Evolutionary conservation across 1,284 basidiomycete species (phyloP).

Genomic region (Puccinia polysora): DNA sequence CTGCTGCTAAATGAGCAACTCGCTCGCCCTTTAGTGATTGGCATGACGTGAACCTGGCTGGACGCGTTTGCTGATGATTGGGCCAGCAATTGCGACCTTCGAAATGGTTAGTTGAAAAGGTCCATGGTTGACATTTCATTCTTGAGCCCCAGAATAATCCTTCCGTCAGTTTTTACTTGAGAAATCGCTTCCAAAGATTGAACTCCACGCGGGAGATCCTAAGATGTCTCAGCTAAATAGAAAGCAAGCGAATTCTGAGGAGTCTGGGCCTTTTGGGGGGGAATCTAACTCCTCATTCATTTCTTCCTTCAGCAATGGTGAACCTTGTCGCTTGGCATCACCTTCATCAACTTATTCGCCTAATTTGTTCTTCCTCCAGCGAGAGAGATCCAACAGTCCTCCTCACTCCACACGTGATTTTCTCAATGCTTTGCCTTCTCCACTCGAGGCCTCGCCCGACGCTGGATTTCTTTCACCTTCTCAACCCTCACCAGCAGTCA

Average conservation of each 20-base stretch:
- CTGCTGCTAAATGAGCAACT: too few relatives aligned
- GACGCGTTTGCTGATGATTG: too few relatives aligned
- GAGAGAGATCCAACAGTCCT: slow-evolving; percentile 25
- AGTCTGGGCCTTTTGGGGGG: background rate
- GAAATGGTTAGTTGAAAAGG: too few relatives aligned
- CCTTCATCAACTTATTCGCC: slow-evolving; percentile 29
- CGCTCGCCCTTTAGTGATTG: too few relatives aligned
- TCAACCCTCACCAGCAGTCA: slow-evolving; percentile 1
- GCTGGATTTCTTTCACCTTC: slow-evolving; percentile 16
- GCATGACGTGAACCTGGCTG: too few relatives aligned
- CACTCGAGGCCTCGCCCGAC: slow-evolving; percentile 5
- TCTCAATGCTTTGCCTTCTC: slow-evolving; percentile 11
- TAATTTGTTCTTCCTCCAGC: slow-evolving; percentile 6
- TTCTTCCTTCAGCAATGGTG: slow-evolving; percentile 27
- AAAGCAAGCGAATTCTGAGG: slow-evolving; percentile 13
- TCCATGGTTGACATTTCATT: too few relatives aligned
- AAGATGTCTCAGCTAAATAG: background rate
- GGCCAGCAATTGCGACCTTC: too few relatives aligned
- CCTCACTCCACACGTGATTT: slow-evolving; percentile 5
- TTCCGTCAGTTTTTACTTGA: background rate
- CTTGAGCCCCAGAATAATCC: too few relatives aligned
- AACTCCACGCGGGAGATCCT: background rate
- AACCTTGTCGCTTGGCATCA: slow-evolving; percentile 23
- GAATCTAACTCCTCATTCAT: background rate
- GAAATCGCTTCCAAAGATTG: background rate